Evolutionary conservation across 257 asterid species (phyloP), one percentile per base, ranked within the genome.

Genomic region (Hygrophila difformis): DNA sequence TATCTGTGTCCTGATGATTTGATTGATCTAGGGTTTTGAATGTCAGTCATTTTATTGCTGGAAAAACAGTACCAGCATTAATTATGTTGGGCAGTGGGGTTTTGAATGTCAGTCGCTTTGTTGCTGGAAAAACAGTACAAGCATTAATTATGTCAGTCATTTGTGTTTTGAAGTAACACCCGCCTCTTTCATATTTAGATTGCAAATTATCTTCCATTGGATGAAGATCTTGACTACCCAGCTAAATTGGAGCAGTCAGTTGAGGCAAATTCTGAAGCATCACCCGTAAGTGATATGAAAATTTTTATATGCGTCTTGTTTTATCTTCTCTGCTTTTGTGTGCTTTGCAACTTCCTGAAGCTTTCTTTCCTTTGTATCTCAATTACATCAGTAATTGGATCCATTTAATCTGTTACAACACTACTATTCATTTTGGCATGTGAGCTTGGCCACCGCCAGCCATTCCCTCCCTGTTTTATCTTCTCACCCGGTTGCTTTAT

Each of bases 141-240:
- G 48, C 18, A 24, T 40, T 28, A 31, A n/a, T 3, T 8, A 12
- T 33, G 16, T 12, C 13, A 5, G 41, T 37, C 6, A 7, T 39
- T 51, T 40, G 40, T 53, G 7, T 10, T 9, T 35, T 43, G 24
- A 63, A 34, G 44, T 61, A 38, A 57, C 47, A 28, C 58, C 18
- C 56, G 42, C 49, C 38, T 59, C 37, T 51, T 68, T 64, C 31
- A 51, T 29, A 46, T 55, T 22, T 69, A 91, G 99, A 86, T 86
- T 74, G 93, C 99, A 60, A 91, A 86, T 67, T 91, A 82, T 63
- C 55, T 82, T 82, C 94, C 92, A 35, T 43, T 72, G 66, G 85
- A 86, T 53, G 96, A 82, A 66, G 96, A 91, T 57, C 72, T 91
- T 51, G 71, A 91, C 57, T 91, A 82, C 69, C 99, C 97, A 26